Conservation (phyloP, 129 eudicot genomes). For the Flaveria brownii region DNA sequence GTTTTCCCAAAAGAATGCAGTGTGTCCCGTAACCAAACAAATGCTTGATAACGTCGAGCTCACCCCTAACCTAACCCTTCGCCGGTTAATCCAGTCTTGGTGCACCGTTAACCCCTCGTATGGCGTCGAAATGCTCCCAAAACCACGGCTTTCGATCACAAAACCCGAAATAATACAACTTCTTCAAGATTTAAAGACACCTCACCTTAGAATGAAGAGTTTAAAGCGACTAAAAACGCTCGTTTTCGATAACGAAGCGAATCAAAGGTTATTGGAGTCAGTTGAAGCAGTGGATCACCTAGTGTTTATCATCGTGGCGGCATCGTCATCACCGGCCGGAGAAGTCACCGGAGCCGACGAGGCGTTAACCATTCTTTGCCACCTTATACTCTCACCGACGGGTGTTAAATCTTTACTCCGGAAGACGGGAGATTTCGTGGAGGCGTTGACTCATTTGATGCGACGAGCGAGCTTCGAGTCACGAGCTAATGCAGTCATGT, state of each 20-base stretch:
- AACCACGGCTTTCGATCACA: slow-evolving; percentile 18
- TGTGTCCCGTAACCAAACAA: slow-evolving; percentile 38
- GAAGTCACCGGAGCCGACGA: slow-evolving; percentile 8
- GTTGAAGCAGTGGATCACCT: slow-evolving; percentile 32
- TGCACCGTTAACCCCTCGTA: slow-evolving; percentile 31
- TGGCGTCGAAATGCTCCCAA: slow-evolving; percentile 24
- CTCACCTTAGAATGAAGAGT: slow-evolving; percentile 10
- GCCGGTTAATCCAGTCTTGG: slow-evolving; percentile 42
- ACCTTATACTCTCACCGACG: slow-evolving; percentile 22
- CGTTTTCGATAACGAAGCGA: slow-evolving; percentile 16
- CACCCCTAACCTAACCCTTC: slow-evolving; percentile 41
- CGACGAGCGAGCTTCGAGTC: slow-evolving; percentile 27
- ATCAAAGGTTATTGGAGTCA: slow-evolving; percentile 30
- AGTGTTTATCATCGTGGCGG: not conserved
- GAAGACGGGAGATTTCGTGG: slow-evolving; percentile 16
- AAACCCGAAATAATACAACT: slow-evolving; percentile 23
- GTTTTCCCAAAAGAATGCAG: slow-evolving; percentile 14
- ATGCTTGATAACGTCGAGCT: slow-evolving; percentile 16
- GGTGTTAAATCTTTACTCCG: not conserved
- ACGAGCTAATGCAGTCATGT: slow-evolving; percentile 27
- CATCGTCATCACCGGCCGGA: not conserved
- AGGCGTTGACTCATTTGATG: slow-evolving; percentile 21
- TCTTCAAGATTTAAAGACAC: slow-evolving; percentile 14
- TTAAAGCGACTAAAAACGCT: slow-evolving; percentile 16
- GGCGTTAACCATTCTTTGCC: slow-evolving; percentile 29